These are phyloP conservation scores for Macrophomina pseudophaseolina DNA, from an alignment of 2,329 filamentous ascomycete genomes.

Conservation along the genomic window DNA sequence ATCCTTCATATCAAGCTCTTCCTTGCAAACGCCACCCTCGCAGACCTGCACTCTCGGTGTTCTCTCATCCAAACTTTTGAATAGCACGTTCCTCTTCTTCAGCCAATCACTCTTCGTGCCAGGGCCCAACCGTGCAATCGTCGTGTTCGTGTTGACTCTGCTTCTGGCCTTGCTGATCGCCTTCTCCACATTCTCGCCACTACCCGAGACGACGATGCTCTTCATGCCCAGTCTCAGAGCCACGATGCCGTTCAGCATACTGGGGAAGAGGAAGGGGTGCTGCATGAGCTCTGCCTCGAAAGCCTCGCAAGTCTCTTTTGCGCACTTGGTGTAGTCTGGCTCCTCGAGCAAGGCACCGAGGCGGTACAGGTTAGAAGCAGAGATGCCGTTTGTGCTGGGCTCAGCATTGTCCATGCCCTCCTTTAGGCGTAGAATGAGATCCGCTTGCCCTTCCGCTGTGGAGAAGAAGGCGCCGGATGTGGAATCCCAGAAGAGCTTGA, in stretches of 20 bases:
- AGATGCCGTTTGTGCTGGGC: slow-evolving; percentile 86
- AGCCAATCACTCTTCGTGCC: slow-evolving; percentile 53
- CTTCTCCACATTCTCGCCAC: slow-evolving; percentile 46
- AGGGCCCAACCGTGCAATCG: slow-evolving; percentile 31
- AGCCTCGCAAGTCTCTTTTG: slow-evolving; percentile 75
- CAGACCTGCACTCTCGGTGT: slow-evolving; percentile 45
- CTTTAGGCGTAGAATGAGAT: slow-evolving; percentile 85
- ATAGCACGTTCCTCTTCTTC: slow-evolving; percentile 53
- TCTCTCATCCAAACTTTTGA: slow-evolving; percentile 49
- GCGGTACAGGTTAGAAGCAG: slow-evolving; percentile 85
- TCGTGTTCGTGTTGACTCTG: slow-evolving; percentile 40
- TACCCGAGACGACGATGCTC: slow-evolving; percentile 61
- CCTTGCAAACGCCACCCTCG: slow-evolving; percentile 49
- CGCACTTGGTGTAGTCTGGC: slow-evolving; percentile 66
- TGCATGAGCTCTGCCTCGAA: slow-evolving; percentile 93
- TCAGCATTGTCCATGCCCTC: slow-evolving; percentile 93
- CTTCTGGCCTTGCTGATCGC: slow-evolving; percentile 49
- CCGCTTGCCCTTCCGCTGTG: slow-evolving; percentile 65
- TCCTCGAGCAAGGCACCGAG: slow-evolving; percentile 73
- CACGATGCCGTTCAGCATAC: slow-evolving; percentile 77
- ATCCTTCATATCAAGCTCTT: slow-evolving; percentile 44
- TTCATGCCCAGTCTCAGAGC: slow-evolving; percentile 72
- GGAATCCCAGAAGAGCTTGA: slow-evolving; percentile 76
- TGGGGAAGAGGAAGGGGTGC: slow-evolving; percentile 89
- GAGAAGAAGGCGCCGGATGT: slow-evolving; percentile 71